Evolutionary conservation across 257 asterid species (phyloP).

Genomic region (Striga asiatica): DNA sequence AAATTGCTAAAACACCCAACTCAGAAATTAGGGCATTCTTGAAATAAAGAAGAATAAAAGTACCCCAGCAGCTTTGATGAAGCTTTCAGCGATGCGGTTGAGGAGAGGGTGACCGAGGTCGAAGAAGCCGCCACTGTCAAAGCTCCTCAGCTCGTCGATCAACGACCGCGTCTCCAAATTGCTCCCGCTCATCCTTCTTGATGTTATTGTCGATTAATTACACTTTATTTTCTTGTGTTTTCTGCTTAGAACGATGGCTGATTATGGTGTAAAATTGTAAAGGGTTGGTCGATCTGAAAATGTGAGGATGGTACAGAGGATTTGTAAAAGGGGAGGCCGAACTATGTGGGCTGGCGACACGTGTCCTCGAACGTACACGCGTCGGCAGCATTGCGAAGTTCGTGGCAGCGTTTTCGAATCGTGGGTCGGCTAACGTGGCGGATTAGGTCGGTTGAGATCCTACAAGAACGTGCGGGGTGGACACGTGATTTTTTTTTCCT

Average conservation of each 20-base stretch:
- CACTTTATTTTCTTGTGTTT: neutral
- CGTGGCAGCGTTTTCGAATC: conserved; percentile 23
- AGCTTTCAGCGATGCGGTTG: conserved; percentile 74
- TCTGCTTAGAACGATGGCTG: neutral
- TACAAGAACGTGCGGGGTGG: no score
- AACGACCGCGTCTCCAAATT: conserved; percentile 58
- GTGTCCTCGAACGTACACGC: conserved; percentile 21
- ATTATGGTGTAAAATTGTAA: no score
- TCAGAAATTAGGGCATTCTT: neutral
- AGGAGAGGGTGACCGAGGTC: conserved; percentile 92
- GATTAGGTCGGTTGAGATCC: neutral
- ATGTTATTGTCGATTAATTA: no score
- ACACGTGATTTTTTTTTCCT: no score
- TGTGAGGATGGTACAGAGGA: neutral
- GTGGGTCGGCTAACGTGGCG: conserved; percentile 4
- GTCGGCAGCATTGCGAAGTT: conserved; percentile 15
- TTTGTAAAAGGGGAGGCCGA: neutral
- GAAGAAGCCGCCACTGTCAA: conserved; percentile 48
- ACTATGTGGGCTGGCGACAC: conserved; percentile 22
- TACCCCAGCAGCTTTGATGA: conserved; percentile 89
- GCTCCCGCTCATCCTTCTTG: conserved; percentile 42
- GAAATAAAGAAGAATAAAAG: neutral
- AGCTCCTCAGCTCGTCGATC: conserved; percentile 61
- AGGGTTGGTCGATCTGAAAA: neutral
- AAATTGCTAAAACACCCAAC: neutral